Evolutionary conservation across 257 asterid species (phyloP).

Genomic region (Solanum habrochaites): DNA sequence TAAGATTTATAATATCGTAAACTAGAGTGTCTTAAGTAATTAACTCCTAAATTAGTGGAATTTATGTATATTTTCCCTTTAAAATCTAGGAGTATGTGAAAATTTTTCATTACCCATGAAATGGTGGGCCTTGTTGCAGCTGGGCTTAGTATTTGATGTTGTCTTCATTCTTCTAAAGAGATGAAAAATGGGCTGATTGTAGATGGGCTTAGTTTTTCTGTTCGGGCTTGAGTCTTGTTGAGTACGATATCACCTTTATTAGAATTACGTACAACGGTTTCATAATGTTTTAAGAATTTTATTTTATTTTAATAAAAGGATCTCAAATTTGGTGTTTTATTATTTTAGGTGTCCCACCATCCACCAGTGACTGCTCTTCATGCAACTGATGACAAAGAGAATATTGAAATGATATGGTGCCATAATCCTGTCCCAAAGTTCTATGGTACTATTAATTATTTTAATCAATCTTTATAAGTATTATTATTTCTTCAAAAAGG

Average conservation of each 20-base stretch:
- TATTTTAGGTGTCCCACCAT: slow-evolving; percentile 75
- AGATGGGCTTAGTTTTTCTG: neutral
- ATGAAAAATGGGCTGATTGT: neutral
- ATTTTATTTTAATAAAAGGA: neutral
- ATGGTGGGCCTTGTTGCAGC: neutral
- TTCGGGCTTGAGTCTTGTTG: neutral
- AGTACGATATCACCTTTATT: neutral
- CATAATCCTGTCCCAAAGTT: slow-evolving; percentile 54
- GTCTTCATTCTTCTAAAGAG: neutral
- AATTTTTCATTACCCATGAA: neutral
- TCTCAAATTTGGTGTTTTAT: neutral
- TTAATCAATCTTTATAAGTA: neutral
- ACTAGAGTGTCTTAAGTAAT: neutral
- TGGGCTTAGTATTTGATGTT: neutral
- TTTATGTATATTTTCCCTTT: neutral
- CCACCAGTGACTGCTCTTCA: slow-evolving; percentile 85
- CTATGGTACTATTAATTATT: slow-evolving; percentile 29
- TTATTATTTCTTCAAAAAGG: neutral
- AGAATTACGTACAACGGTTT: neutral
- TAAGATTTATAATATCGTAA: neutral
- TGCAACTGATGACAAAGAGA: slow-evolving; percentile 61
- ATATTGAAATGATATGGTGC: slow-evolving; percentile 58
- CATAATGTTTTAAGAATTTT: neutral
- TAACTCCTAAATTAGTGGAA: too few relatives aligned
- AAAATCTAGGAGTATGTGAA: neutral